These are phyloP conservation scores for Pythium graminicola DNA, from an alignment of 352 stramenopile species.

Conservation along the genomic window DNA sequence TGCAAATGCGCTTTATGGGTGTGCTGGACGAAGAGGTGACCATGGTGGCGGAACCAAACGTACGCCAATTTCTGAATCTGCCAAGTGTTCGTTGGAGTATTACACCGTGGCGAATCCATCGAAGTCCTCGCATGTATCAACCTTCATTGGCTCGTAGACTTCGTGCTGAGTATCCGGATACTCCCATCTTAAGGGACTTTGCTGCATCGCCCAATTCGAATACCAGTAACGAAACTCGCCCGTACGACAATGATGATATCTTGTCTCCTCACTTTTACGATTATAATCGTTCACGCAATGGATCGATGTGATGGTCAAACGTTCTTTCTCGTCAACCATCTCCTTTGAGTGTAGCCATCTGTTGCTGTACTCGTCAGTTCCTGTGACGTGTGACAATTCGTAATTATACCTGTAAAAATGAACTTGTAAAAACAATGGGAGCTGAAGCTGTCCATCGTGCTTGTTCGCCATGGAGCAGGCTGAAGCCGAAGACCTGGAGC, in stretches of 20 bases:
- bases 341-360: conserved; percentile 8
- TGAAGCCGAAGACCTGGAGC: conserved; percentile 47
- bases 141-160: neutral
- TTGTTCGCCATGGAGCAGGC: conserved; percentile 41
- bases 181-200: no score
- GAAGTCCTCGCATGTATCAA: neutral
- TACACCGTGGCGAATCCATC: conserved; percentile 31
- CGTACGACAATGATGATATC: conserved; percentile 7
- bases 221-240: conserved; percentile 11
- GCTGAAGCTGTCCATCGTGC: conserved; percentile 7
- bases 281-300: conserved; percentile 32
- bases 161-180: neutral
- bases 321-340: neutral
- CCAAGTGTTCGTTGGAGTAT: conserved; percentile 66
- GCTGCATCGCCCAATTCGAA: conserved; percentile 26
- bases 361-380: neutral
- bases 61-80: conserved; percentile 61
- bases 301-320: conserved; percentile 42
- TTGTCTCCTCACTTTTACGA: conserved; percentile 29
- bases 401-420: conserved; percentile 21
- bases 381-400: conserved; percentile 12
- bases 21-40: conserved; percentile 63
- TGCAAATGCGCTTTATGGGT: conserved; percentile 52
- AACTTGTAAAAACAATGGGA: neutral
- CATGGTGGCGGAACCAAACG: conserved; percentile 54